Evolutionary conservation across 352 stramenopile species (phyloP), one percentile per base, ranked within the genome.

Genomic region (Globisporangium emineosum): DNA sequence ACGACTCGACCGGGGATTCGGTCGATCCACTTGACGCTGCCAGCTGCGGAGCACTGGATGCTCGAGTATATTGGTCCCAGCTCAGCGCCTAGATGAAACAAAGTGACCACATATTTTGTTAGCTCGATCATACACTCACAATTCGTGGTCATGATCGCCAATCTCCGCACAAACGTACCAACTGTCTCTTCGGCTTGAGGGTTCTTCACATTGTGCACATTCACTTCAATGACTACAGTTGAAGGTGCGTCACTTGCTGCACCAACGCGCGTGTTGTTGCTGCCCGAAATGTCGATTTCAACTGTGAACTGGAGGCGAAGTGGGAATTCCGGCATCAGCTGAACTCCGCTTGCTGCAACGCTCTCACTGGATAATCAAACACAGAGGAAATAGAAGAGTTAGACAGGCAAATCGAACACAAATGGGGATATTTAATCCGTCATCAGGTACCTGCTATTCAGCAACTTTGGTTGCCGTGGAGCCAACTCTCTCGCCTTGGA

Each of bases 11-110:
- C 88, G 64, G 83, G 73, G 42, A 96, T 69, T 2, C 88, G 81
- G 68, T 96, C 88, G 50, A 93, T 88, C 88, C 88, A 96, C 59
- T 88, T 89, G 43, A 83, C 62, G 25, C 75, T 73, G 21, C 64
- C 80, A 25, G 60, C 67, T 42, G 83, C 70, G 1, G 70, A 79
- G 66, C 83, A 95, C 68, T 85, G 77, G 49, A 95, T 69, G 13
- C 77, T 91, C 17, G 87, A 90, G 65, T 82, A 93, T 40, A 91
- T 75, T 15, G 80, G 79, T 2, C 81, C 81, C 60, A 76, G 55
- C 30, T 91, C 85, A 90, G 57, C 17, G 50, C 17, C 1, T 9
- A 15, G 40, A 53, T 29, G 9, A 21, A 33, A 25, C 23, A 43
- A 29, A 32, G 9, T 17, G 2, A 30, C 13, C 15, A 23, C 29